Base-by-base conservation (phyloP, 1,284 basidiomycete species). In the Apiotrichum porosum region DNA sequence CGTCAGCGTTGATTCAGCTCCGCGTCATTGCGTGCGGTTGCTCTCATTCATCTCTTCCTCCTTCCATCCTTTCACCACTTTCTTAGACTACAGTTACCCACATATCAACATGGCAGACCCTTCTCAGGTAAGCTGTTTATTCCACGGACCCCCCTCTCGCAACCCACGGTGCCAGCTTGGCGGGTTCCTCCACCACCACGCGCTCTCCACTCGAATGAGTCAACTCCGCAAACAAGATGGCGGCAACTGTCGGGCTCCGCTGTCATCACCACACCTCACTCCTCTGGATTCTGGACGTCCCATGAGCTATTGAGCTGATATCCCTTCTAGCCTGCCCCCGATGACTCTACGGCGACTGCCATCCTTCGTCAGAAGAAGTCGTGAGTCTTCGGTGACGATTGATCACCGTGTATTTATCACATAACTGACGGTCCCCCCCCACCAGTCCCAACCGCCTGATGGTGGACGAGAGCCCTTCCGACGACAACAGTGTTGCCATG, bases 301-400 rank as follows among this genome's bases (percentile, higher is more conserved):
- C 9, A 24, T 8, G 47, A 24, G 28, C 5, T 18, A 9, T 12
- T 10, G 13, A 26, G 23, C 42, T 38, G 19, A 40, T 38, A 48
- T 24, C 21, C 21, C 15, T 19, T 3, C 22, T 28, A 71, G 69
- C 55, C 69, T 31, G 60, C 57, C 31, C 47, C 56, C 12, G 66
- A 68, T 58, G 69, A 71, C 50, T 65, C 63, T 12, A 79, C 81
- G 51, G 88, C 91, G n/a, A 95, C 92, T 26, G 91, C 92, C 39
- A 95, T 97, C 71, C 78, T 97, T 54, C 79, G 92, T 57, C 85
- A 85, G 59, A 97, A 95, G 86, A 93, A 93, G 80, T 92, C 88
- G 92, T 94, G 71, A 63, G 89, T 81, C 2, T 28, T 12, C 8
- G 8, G 26, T 12, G 26, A 6, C n/a, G n/a, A n/a, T n/a, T n/a